These are phyloP conservation scores for Apiospora marii DNA, from an alignment of 2,329 filamentous ascomycete genomes.

Conservation along the genomic window DNA sequence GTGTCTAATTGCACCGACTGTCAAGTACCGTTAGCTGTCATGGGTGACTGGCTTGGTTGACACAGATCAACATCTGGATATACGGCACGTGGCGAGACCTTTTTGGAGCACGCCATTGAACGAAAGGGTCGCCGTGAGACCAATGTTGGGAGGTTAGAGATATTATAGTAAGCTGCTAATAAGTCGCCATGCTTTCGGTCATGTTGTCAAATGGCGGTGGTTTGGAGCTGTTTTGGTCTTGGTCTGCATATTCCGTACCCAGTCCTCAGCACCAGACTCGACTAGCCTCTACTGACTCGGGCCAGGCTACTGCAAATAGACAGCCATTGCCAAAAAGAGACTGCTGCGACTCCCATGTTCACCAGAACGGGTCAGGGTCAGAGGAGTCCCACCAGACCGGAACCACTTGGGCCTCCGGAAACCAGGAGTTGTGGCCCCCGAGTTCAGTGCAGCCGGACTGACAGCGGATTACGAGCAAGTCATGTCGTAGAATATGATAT, in stretches of 20 bases:
- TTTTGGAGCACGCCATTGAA: background rate
- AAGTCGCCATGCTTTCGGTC: background rate
- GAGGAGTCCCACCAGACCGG: slow-evolving; percentile 1
- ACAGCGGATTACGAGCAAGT: slow-evolving; percentile 7
- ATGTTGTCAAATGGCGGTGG: background rate
- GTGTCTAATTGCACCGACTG: background rate
- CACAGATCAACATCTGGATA: slow-evolving; percentile 9
- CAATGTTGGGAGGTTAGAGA: slow-evolving; percentile 1
- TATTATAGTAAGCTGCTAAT: background rate
- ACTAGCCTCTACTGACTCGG: background rate
- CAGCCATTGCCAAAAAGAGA: slow-evolving; percentile 19
- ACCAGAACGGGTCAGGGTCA: slow-evolving; percentile 7
- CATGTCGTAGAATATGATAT: background rate
- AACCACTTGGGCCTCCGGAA: slow-evolving; percentile 10
- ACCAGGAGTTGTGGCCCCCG: slow-evolving; percentile 9
- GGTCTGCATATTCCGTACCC: background rate
- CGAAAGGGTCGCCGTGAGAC: slow-evolving; percentile 2
- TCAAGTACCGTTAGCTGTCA: slow-evolving; percentile 9
- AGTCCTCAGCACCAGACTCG: background rate
- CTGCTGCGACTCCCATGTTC: slow-evolving; percentile 4
- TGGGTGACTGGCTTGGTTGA: slow-evolving; percentile 13
- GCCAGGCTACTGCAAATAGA: slow-evolving; percentile 5
- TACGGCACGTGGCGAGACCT: slow-evolving; percentile 11
- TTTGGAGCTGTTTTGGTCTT: background rate
- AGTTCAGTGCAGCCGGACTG: background rate